phyloP scores from a whole-genome alignment of 176 grass and related monocot species.

The Leersia perrieri region DNA sequence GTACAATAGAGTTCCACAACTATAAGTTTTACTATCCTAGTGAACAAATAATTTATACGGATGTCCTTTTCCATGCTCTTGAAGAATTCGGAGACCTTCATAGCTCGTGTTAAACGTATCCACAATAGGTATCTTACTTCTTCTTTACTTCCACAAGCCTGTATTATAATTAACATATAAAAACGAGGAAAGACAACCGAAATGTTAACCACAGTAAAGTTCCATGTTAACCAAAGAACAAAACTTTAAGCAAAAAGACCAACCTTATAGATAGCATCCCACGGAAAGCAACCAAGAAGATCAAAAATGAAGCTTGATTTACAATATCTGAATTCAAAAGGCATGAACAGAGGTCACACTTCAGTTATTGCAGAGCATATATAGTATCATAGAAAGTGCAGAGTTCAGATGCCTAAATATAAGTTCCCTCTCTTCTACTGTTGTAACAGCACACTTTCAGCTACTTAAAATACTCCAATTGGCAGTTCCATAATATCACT shows the following conservation, averaged over 20 bases:
- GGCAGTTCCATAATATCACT: neutral
- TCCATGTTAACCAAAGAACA: neutral
- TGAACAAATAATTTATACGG: conserved; percentile 95
- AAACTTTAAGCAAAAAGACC: neutral
- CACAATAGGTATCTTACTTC: conserved; percentile 90
- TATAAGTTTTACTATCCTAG: conserved; percentile 96
- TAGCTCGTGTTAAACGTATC: conserved; percentile 71
- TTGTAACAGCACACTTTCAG: neutral
- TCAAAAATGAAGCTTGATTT: conserved; percentile 86
- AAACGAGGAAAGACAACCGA: neutral
- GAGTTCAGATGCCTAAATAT: neutral
- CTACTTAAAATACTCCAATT: neutral
- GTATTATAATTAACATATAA: neutral
- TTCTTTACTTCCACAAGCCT: conserved; percentile 77
- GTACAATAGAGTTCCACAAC: conserved; percentile 93
- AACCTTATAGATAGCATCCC: conserved; percentile 94
- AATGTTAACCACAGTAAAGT: neutral
- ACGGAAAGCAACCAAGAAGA: conserved; percentile 81
- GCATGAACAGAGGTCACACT: neutral
- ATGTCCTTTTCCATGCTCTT: conserved; percentile 84
- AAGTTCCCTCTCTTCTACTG: neutral
- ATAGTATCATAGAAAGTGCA: neutral
- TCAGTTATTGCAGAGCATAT: neutral
- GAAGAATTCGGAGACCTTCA: conserved; percentile 72
- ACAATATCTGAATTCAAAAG: conserved; percentile 49